Evolutionary conservation across 2,329 filamentous ascomycete genomes (phyloP).

Genomic region (Colletotrichum sp.): DNA sequence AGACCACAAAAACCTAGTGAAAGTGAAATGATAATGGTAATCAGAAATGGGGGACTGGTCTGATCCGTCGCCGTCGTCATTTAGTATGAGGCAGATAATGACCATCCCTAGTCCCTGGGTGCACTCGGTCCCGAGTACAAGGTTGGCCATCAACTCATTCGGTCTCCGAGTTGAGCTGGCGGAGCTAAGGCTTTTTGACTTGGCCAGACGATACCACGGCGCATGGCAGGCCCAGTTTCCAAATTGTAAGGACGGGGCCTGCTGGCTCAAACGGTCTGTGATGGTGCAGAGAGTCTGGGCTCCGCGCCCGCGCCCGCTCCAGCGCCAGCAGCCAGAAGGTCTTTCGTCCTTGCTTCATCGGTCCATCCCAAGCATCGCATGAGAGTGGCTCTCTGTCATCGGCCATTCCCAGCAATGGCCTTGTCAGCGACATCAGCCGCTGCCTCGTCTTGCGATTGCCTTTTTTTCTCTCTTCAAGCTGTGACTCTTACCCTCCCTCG

Average conservation of each 20-base stretch:
- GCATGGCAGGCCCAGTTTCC: conserved; percentile 2
- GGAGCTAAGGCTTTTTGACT: not conserved
- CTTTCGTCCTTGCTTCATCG: not conserved
- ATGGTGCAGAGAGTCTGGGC: not conserved
- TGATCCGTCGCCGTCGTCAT: not conserved
- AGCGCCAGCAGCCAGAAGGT: not conserved
- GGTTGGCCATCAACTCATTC: not conserved
- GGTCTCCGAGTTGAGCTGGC: not conserved
- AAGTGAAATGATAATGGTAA: not conserved
- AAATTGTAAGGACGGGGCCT: conserved; percentile 11
- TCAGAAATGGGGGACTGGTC: not conserved
- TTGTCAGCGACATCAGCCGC: not conserved
- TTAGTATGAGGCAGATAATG: not conserved
- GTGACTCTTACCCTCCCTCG: not conserved
- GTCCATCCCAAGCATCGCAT: conserved; percentile 1
- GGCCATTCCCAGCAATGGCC: not conserved
- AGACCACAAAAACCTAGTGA: not conserved
- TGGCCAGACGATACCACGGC: not conserved
- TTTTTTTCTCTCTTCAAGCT: not conserved
- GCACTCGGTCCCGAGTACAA: not conserved
- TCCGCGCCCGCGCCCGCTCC: not conserved
- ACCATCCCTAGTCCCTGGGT: not conserved
- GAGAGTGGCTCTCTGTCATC: not conserved
- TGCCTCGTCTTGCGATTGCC: conserved; percentile 2
- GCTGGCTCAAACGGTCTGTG: conserved; percentile 13